phyloP scores from a whole-genome alignment of 371 early-diverging fungal species.

The Chytridium lagenaria region DNA sequence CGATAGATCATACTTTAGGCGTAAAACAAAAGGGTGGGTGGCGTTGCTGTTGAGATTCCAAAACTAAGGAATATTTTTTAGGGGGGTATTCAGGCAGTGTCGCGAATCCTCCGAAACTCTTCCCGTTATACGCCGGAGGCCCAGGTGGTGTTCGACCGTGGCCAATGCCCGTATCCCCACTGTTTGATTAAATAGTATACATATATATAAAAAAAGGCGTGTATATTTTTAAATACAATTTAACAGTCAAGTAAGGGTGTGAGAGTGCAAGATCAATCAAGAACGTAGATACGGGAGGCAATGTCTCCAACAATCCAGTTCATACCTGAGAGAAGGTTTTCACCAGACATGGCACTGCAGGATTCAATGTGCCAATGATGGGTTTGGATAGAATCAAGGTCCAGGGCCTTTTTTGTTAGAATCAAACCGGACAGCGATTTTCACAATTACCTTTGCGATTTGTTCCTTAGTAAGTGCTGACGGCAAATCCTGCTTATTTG shows the following conservation, averaged over 20 bases:
- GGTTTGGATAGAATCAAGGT: constrained; percentile 74
- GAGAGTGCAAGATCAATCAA: constrained; percentile 43
- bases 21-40: too few species aligned
- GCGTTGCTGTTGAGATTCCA: too few species aligned
- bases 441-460: constrained; percentile 64
- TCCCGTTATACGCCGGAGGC: background rate
- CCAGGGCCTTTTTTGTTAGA: constrained; percentile 61
- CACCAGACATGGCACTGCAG: constrained; percentile 92
- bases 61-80: too few species aligned
- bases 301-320: constrained; percentile 95
- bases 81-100: too few species aligned
- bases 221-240: too few species aligned
- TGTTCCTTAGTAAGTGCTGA: constrained; percentile 78
- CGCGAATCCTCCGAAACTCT: too few species aligned
- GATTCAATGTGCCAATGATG: constrained; percentile 92
- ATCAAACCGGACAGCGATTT: background rate
- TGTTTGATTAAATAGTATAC: constrained; percentile 1
- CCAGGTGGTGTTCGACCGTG: constrained; percentile 8
- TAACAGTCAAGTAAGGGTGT: background rate
- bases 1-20: too few species aligned
- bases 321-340: constrained; percentile 84
- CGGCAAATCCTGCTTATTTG: constrained; percentile 95
- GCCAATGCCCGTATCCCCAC: background rate
- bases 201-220: background rate
- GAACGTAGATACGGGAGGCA: constrained; percentile 77